Base-by-base conservation (phyloP, 2,329 filamentous ascomycete genomes). In the Ophiosphaerella narmari region DNA sequence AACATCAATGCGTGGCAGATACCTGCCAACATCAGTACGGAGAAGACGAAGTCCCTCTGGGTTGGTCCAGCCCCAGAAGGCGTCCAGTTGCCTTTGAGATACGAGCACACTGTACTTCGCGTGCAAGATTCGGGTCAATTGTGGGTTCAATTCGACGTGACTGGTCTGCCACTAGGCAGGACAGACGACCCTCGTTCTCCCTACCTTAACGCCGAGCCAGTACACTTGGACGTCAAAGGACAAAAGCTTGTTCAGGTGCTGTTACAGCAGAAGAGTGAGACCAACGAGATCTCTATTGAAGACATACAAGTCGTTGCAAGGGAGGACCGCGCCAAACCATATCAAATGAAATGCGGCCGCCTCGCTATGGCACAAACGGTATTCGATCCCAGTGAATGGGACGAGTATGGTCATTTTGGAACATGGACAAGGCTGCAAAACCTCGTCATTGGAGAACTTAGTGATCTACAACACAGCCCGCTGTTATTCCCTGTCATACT, bases 131-230 rank as follows among this genome's bases (percentile, higher is more conserved):
- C 37, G 6, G 51, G 48, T n/a, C 45, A 55, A 34, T 39, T 57
- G 18, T 63, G 56, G 54, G 11, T 71, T 7, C 67, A 71, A 35
- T 63, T 71, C 40, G 63, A 71, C n/a, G 43, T 68, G n/a, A 63
- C 54, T 7, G 56, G 55, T 5, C 46, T 65, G 13, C 43, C 47
- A 4, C 48, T 43, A 23, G 49, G 44, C 0, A 33, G 48, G 33
- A 35, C 12, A 4, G 39, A 33, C 14, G 36, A 46, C 24, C 43
- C 43, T 26, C 23, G 34, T 4, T 31, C 21, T 9, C 34, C 43
- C 18, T 31, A 18, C 16, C 18, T 38, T 2, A 24, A 13, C 43
- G 36, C 40, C 5, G 50, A 49, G 8, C 47, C 46, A 7, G 26
- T 54, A 11, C 42, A 44, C 7, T 43, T 68, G 31, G 47, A 58